These are phyloP conservation scores for Trametopsis cervina DNA, from an alignment of 768 basidiomycete genomes.

Conservation along the genomic window DNA sequence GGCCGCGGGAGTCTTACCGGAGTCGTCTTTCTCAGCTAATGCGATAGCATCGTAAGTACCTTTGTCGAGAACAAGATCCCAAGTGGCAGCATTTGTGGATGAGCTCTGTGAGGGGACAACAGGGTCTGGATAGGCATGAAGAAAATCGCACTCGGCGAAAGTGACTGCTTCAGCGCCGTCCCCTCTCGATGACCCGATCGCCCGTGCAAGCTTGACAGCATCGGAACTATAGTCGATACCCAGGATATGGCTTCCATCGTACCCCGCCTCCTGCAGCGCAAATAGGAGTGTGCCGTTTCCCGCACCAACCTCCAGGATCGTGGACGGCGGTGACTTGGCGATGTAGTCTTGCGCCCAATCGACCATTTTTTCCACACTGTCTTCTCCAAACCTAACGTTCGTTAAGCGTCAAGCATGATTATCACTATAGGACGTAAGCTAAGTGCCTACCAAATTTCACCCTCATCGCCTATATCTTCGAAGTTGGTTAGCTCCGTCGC, in stretches of 20 bases:
- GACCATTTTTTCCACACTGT: conserved; percentile 73
- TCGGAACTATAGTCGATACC: conserved; percentile 78
- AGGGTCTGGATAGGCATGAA: conserved; percentile 40
- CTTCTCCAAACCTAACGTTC: conserved; percentile 76
- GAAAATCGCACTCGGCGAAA: conserved; percentile 61
- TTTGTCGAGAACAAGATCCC: conserved; percentile 80
- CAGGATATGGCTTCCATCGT: conserved; percentile 39
- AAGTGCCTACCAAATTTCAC: conserved; percentile 69
- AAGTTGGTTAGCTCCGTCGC: conserved; percentile 65
- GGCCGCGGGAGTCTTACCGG: conserved; percentile 45
- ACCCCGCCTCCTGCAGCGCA: conserved; percentile 62
- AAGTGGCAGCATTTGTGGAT: conserved; percentile 25
- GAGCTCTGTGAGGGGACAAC: not conserved
- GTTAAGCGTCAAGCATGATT: too few relatives aligned
- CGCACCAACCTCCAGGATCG: conserved; percentile 68
- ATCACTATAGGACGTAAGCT: not conserved
- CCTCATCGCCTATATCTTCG: conserved; percentile 73
- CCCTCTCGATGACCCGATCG: conserved; percentile 37
- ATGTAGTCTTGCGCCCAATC: conserved; percentile 57
- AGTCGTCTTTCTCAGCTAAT: conserved; percentile 50
- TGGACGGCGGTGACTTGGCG: conserved; percentile 36
- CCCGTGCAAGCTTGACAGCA: conserved; percentile 56
- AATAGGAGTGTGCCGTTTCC: conserved; percentile 78
- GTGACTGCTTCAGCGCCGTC: conserved; percentile 35
- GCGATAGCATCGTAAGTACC: conserved; percentile 89